Evolutionary conservation across 192 early-diverging fungal species (phyloP).

Genomic region (Tieghemiomyces parasiticus): DNA sequence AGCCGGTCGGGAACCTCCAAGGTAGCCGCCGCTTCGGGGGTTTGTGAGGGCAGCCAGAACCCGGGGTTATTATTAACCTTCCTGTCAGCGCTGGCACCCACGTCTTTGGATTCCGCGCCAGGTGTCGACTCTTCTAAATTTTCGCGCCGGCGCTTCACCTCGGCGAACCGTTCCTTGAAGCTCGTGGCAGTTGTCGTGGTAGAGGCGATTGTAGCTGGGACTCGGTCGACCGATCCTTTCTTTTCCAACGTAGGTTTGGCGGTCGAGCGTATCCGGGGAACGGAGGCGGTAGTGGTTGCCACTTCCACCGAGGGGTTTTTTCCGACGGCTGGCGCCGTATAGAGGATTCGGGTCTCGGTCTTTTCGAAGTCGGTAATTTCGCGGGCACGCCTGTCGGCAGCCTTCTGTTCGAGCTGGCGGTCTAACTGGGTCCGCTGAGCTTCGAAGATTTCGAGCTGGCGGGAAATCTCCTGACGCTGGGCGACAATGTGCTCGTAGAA

Average conservation of each 20-base stretch:
- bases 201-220: not conserved
- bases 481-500: constrained; percentile 65
- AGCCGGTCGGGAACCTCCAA: not conserved
- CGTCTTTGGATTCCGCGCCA: no score
- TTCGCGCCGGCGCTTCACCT: not conserved
- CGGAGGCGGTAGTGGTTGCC: not conserved
- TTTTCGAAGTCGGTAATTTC: not conserved
- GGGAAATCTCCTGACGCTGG: constrained; percentile 61
- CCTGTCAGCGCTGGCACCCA: no score
- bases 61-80: not conserved
- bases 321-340: not conserved
- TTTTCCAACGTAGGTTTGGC: not conserved
- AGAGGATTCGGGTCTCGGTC: constrained; percentile 1
- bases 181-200: no score
- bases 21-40: not conserved
- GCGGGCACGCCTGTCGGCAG: not conserved
- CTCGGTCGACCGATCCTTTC: no score
- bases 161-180: not conserved
- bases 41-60: not conserved
- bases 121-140: no score
- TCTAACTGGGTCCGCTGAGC: not conserved
- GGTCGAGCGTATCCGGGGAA: not conserved
- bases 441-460: not conserved
- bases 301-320: not conserved
- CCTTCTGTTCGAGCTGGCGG: not conserved